Evolutionary conservation across 2,329 filamentous ascomycete species (phyloP), one percentile per base, ranked within the genome.

Genomic region (Calonectria hawksworthii): DNA sequence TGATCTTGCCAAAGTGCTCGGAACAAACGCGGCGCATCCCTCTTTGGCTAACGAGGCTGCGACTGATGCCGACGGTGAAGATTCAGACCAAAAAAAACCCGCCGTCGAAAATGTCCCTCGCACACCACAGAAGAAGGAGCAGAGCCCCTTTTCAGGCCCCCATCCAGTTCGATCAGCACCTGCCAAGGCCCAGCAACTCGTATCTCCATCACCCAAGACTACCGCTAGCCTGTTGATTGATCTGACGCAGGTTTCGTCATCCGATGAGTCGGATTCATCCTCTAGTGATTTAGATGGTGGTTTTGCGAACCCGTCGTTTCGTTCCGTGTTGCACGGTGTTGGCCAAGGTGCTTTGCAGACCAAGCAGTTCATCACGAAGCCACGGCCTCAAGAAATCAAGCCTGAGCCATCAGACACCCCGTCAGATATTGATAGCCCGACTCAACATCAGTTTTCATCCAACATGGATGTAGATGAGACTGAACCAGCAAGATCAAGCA

Each of bases 1-100:
- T 26, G 56, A 77, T 44, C 50, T 76, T n/a, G 30, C 68, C 26
- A 65, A 72, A 14, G 51, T 72, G 11, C 21, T 50, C 4, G 14
- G 68, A 36, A 68, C 69, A 18, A 56, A 16, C 38, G 41, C 38
- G 9, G 34, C 36, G 9, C 23, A 38, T 63, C 13, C 7, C 8
- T 18, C 16, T 23, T 11, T 41, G 23, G 23, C n/a, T 14, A 28
- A 61, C 5, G 56, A 28, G 34, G n/a, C 14, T 8, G 36, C 36
- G 2, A 41, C 56, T 28, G 56, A 63, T 63, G 34, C 36, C 10
- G 56, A 63, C 18, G 7, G 50, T 36, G 76, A 72, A 50, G 52
- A 44, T 9, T 64, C 73, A 8, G 64, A 70, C 9, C 44, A 69
- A 23, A 16, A 61, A 6, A 28, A 4, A 5, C 11, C 18, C 3